Conservation (phyloP, 768 basidiomycete species). For the Leucocoprinus sp. region DNA sequence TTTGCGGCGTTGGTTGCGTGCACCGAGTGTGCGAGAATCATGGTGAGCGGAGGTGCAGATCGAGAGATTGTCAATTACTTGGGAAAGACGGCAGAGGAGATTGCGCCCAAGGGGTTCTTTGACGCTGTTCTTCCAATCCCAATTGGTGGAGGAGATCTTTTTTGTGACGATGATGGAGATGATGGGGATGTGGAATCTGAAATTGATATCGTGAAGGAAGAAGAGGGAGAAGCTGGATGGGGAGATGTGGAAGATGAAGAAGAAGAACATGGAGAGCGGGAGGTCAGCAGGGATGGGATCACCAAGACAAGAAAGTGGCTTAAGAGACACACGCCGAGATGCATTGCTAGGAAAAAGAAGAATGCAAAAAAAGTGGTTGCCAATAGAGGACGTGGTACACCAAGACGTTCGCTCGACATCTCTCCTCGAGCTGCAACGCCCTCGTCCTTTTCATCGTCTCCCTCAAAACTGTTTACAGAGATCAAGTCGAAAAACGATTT, state of each 20-base stretch:
- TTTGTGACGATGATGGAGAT: slow-evolving; percentile 20
- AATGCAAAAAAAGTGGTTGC: slow-evolving; percentile 20
- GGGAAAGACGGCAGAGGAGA: slow-evolving; percentile 64
- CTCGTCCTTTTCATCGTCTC: slow-evolving; percentile 12
- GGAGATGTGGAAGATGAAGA: slow-evolving; percentile 15
- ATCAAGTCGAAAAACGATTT: not conserved
- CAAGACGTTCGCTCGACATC: slow-evolving; percentile 22
- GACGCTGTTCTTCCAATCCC: slow-evolving; percentile 24
- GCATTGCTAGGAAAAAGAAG: slow-evolving; percentile 14
- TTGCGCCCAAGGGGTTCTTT: slow-evolving; percentile 40
- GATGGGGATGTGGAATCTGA: slow-evolving; percentile 44
- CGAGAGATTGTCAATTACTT: slow-evolving; percentile 62
- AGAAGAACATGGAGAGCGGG: too few relatives aligned
- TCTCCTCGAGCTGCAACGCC: slow-evolving; percentile 27
- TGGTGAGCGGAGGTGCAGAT: slow-evolving; percentile 79
- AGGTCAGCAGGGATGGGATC: slow-evolving; percentile 17
- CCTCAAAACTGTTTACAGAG: not conserved
- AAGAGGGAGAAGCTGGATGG: slow-evolving; percentile 36
- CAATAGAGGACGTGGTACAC: slow-evolving; percentile 15
- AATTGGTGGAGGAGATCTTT: slow-evolving; percentile 11
- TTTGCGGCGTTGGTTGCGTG: slow-evolving; percentile 69
- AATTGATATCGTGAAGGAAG: slow-evolving; percentile 56
- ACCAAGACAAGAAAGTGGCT: slow-evolving; percentile 26
- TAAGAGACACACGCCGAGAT: slow-evolving; percentile 26
- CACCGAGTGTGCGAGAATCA: slow-evolving; percentile 49